Evolutionary conservation across 2,329 filamentous ascomycete genomes (phyloP).

Genomic region (Plectosphaerella cucumerina): DNA sequence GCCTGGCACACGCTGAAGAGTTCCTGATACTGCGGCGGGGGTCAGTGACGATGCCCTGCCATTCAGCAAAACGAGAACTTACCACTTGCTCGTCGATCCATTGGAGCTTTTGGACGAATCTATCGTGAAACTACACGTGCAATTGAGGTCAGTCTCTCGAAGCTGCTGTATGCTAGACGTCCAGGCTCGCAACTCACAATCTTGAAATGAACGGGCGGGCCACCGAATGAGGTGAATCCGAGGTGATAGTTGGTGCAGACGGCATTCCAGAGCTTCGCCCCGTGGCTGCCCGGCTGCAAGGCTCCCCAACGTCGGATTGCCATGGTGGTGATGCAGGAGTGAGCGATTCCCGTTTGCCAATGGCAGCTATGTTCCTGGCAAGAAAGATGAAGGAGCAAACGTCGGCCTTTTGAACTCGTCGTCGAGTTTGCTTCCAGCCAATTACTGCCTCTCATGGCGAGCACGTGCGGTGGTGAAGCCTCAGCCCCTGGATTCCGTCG

Average conservation of each 20-base stretch:
- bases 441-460: too few relatives aligned
- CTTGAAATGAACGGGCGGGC: constrained; percentile 66
- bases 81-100: constrained; percentile 65
- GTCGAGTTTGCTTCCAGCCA: too few relatives aligned
- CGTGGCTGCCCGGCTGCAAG: background rate
- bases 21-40: constrained; percentile 55
- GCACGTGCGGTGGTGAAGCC: too few relatives aligned
- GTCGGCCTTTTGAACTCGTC: too few relatives aligned
- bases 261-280: background rate
- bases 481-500: too few relatives aligned
- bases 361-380: too few relatives aligned
- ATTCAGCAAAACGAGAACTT: background rate
- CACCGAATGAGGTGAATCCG: constrained; percentile 63
- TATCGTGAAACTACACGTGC: constrained; percentile 41
- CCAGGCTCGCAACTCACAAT: constrained; percentile 38
- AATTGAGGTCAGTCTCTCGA: constrained; percentile 4
- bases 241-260: constrained; percentile 47
- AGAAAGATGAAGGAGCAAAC: too few relatives aligned
- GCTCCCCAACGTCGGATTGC: background rate
- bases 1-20: constrained; percentile 63
- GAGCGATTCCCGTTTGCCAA: too few relatives aligned
- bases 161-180: background rate
- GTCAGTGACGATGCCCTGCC: background rate
- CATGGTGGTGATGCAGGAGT: background rate
- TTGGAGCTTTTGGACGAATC: constrained; percentile 52